phyloP scores from a whole-genome alignment of 768 basidiomycete species.

The Suillus hirtellus region DNA sequence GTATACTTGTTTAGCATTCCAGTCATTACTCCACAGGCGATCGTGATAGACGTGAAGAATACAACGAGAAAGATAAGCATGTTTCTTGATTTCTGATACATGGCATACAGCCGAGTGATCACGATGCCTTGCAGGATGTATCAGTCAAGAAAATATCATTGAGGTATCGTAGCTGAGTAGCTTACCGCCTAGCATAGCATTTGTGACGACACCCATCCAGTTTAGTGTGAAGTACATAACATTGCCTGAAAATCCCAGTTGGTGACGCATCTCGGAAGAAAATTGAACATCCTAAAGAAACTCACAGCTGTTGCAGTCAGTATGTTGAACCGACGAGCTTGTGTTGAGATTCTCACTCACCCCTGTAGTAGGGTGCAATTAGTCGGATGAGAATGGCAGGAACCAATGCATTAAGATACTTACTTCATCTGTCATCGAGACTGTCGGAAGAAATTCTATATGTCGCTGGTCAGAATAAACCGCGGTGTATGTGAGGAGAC shows the following conservation, averaged over 20 bases:
- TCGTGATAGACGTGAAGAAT: not conserved
- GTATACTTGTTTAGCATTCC: not conserved
- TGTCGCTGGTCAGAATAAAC: not conserved
- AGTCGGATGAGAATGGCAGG: not conserved
- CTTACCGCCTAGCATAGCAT: not conserved
- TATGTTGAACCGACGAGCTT: not conserved
- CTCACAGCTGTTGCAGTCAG: not conserved
- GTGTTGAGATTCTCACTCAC: not conserved
- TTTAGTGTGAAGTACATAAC: not conserved
- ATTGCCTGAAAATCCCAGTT: not conserved
- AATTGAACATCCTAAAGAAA: not conserved
- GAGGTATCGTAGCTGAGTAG: not conserved
- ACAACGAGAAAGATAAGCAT: not conserved
- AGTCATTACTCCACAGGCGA: not conserved
- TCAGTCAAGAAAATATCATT: not conserved
- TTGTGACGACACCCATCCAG: not conserved
- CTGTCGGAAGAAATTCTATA: not conserved
- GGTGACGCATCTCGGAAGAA: not conserved
- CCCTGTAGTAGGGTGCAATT: not conserved
- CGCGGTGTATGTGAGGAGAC: not conserved
- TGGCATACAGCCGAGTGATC: not conserved
- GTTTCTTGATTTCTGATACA: not conserved
- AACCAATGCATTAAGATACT: not conserved
- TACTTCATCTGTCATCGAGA: not conserved
- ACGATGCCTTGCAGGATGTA: not conserved